Base-by-base conservation (phyloP, 1,284 basidiomycete species). In the Sanghuangporus weigelae region DNA sequence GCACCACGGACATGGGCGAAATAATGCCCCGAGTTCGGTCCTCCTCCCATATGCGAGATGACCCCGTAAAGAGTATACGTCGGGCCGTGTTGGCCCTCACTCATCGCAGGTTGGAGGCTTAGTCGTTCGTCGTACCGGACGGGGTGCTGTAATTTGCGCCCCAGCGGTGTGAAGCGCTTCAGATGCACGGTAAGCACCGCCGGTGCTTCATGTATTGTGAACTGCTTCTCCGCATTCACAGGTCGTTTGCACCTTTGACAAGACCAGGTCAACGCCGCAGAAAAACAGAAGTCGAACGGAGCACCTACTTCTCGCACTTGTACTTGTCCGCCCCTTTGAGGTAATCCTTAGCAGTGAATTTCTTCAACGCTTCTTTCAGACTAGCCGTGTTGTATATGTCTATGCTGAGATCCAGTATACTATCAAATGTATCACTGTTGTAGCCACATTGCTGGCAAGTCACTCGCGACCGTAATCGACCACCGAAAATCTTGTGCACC, bases 351-450 rank as follows among this genome's bases (percentile, higher is more conserved):
- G 87, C 87, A 21, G 92, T 85, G 71, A 98, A 98, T 67, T 87
- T 89, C 48, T 84, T 82, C 67, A 99, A 78, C 10, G 95, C 95
- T 19, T 91, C 87, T 70, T 81, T 84, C 53, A 99, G 71, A 2
- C 80, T 82, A 60, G 80, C 78, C 54, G 82, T 81, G 51, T 82
- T 84, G 65, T 84, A 81, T 62, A 98, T 90, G 74, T 98, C 95
- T 63, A 98, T 78, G 72, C 92, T 95, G 57, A 99, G 81, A 74
- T 99, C 96, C 67, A 98, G 82, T 73, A 97, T 92, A 68, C 89
- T 87, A 79, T 99, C 97, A 72, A 95, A 97, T 1, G 97, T 99
- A 77, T 99, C 97, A 72, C 93, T 96, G 71, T 94, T 91, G 76
- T 96, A 79, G 8, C 83, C 80, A 75, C 96, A 99, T 65, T 83